phyloP scores from a whole-genome alignment of 768 basidiomycete species.

The Panaeolus cyanescens region DNA sequence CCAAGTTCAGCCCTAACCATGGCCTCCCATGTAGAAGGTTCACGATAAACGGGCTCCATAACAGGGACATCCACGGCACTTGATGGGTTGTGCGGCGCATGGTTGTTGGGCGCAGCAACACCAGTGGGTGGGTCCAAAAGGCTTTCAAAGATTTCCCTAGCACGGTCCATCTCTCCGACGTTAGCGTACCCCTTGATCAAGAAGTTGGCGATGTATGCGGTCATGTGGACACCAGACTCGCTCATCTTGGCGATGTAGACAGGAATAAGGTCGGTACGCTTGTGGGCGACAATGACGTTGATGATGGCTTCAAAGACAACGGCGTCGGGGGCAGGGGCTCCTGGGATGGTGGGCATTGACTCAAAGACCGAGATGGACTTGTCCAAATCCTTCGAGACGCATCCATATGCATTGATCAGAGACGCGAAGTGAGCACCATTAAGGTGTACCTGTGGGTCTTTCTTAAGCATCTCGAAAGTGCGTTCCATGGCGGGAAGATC shows the following conservation, averaged over 20 bases:
- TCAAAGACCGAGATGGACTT: constrained; percentile 80
- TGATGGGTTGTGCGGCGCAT: constrained; percentile 65
- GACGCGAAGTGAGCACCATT: constrained; percentile 67
- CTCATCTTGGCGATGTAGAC: constrained; percentile 65
- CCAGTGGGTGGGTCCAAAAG: constrained; percentile 81
- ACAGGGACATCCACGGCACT: constrained; percentile 32
- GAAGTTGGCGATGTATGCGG: constrained; percentile 92
- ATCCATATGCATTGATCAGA: constrained; percentile 88
- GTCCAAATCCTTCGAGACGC: constrained; percentile 73
- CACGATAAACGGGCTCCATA: constrained; percentile 75
- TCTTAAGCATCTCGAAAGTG: constrained; percentile 62
- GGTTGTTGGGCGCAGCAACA: constrained; percentile 88
- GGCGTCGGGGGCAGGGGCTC: constrained; percentile 68
- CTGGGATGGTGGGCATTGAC: constrained; percentile 53
- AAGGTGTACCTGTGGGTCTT: constrained; percentile 42
- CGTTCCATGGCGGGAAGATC: constrained; percentile 72
- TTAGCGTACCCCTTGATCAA: constrained; percentile 75
- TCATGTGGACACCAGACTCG: constrained; percentile 74
- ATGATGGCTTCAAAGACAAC: constrained; percentile 89
- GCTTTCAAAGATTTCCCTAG: constrained; percentile 78
- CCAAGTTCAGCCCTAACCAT: constrained; percentile 94
- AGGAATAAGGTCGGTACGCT: constrained; percentile 76
- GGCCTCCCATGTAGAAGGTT: constrained; percentile 94
- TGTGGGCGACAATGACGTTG: constrained; percentile 80
- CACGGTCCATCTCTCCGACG: constrained; percentile 66